phyloP scores from a whole-genome alignment of 805 yeast species.

The Saccharomycopsis vini region DNA sequence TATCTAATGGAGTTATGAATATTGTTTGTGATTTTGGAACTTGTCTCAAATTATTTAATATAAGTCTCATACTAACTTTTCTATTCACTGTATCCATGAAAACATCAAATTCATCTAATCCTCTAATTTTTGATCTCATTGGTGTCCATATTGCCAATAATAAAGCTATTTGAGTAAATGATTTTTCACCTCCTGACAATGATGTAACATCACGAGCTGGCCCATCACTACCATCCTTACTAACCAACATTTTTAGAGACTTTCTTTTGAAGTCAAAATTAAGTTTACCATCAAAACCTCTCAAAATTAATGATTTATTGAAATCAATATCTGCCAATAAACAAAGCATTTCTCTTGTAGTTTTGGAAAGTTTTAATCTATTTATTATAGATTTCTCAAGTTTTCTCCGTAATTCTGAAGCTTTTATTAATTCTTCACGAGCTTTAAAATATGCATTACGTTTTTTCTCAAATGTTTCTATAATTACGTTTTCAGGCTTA shows the following conservation, averaged over 20 bases:
- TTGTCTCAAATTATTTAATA: slow-evolving; percentile 57
- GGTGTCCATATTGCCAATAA: slow-evolving; percentile 86
- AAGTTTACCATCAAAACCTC: slow-evolving; percentile 71
- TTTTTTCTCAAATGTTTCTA: no score
- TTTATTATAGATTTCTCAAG: slow-evolving; percentile 31
- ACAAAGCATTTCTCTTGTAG: slow-evolving; percentile 34
- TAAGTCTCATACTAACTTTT: slow-evolving; percentile 63
- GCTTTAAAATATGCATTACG: no score
- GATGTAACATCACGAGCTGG: slow-evolving; percentile 66
- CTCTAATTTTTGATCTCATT: slow-evolving; percentile 81
- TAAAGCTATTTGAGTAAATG: slow-evolving; percentile 85
- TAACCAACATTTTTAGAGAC: slow-evolving; percentile 48
- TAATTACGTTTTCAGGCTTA: no score
- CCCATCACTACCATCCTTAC: slow-evolving; percentile 46
- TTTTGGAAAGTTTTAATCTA: slow-evolving; percentile 35
- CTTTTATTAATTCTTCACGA: slow-evolving; percentile 26
- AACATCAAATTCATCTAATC: slow-evolving; percentile 94
- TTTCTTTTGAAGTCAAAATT: slow-evolving; percentile 48
- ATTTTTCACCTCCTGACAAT: slow-evolving; percentile 93
- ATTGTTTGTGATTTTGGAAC: slow-evolving; percentile 73
- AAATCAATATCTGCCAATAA: slow-evolving; percentile 46
- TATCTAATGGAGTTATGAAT: slow-evolving; percentile 90
- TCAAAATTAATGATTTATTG: slow-evolving; percentile 46
- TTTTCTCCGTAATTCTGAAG: slow-evolving; percentile 24
- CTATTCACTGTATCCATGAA: slow-evolving; percentile 94